phyloP scores from a whole-genome alignment of 306 rosid genomes.

The Lathyrus sativus region DNA sequence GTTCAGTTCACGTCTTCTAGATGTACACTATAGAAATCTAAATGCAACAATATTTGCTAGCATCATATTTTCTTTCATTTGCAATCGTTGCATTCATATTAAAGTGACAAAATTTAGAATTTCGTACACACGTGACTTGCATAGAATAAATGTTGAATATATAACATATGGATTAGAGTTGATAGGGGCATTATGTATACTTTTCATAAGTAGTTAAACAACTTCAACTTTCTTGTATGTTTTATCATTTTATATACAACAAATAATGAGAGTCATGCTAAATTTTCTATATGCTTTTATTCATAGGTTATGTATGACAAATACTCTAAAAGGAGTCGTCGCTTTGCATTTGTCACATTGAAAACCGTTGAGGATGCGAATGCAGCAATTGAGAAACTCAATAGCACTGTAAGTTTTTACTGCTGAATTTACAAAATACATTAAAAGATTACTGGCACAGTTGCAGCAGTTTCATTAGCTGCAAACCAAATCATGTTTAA shows the following conservation, averaged over 20 bases:
- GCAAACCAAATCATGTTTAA: too few relatives aligned
- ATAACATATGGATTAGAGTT: background rate
- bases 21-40: background rate
- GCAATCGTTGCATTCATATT: background rate
- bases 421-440: conserved; percentile 8
- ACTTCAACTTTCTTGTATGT: conserved; percentile 9
- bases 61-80: conserved; percentile 11
- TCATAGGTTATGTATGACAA: conserved; percentile 89
- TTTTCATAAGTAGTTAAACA: conserved; percentile 19
- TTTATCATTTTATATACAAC: background rate
- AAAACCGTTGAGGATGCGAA: conserved; percentile 87
- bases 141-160: conserved; percentile 2
- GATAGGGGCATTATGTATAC: conserved; percentile 1
- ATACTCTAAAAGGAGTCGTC: conserved; percentile 89
- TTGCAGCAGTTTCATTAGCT: too few relatives aligned
- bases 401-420: conserved; percentile 70
- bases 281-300: conserved; percentile 30
- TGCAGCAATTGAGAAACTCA: conserved; percentile 74
- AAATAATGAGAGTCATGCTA: background rate
- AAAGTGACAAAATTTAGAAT: conserved; percentile 4
- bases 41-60: background rate
- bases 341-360: conserved; percentile 84
- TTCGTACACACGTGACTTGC: background rate
- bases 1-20: background rate
- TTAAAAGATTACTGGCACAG: conserved; percentile 24